Evolutionary conservation across 2,329 filamentous ascomycete genomes (phyloP).

Genomic region (Teratosphaeria nubilosa): DNA sequence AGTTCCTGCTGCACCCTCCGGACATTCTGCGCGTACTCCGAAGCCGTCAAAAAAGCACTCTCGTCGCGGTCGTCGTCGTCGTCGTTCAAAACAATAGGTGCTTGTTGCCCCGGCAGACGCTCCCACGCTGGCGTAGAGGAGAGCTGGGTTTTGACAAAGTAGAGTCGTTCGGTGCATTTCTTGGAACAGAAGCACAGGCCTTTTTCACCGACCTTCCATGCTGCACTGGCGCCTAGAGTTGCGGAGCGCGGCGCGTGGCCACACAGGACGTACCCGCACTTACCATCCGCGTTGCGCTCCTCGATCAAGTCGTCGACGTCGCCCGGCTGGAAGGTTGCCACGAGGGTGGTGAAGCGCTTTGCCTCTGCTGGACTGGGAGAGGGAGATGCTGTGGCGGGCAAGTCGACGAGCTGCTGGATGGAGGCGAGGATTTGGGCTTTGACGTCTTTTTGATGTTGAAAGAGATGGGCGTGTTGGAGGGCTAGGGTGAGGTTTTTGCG

Average conservation of each 20-base stretch:
- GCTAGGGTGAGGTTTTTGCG: conserved; percentile 52
- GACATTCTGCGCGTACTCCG: not conserved
- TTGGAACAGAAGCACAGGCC: conserved; percentile 81
- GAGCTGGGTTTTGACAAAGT: conserved; percentile 84
- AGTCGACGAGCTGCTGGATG: conserved; percentile 61
- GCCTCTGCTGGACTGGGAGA: conserved; percentile 49
- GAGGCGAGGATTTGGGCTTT: conserved; percentile 63
- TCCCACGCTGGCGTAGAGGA: conserved; percentile 80
- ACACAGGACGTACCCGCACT: conserved; percentile 81
- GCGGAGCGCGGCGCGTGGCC: conserved; percentile 44
- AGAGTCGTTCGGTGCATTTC: conserved; percentile 64
- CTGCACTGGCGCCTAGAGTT: conserved; percentile 42
- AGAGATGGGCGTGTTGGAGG: conserved; percentile 68
- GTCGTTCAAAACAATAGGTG: conserved; percentile 22
- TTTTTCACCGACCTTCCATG: conserved; percentile 60
- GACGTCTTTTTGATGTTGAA: conserved; percentile 72
- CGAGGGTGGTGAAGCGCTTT: conserved; percentile 51
- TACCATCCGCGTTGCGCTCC: conserved; percentile 74
- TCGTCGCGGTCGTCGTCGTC: conserved; percentile 6
- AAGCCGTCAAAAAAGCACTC: not conserved
- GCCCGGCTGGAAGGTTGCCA: conserved; percentile 68
- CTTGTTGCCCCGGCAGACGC: conserved; percentile 42
- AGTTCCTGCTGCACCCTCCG: conserved; percentile 26
- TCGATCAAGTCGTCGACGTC: conserved; percentile 85
- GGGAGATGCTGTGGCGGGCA: conserved; percentile 42